Evolutionary conservation across 2,329 filamentous ascomycete genomes (phyloP).

Genomic region (Delphinella strobiligena): DNA sequence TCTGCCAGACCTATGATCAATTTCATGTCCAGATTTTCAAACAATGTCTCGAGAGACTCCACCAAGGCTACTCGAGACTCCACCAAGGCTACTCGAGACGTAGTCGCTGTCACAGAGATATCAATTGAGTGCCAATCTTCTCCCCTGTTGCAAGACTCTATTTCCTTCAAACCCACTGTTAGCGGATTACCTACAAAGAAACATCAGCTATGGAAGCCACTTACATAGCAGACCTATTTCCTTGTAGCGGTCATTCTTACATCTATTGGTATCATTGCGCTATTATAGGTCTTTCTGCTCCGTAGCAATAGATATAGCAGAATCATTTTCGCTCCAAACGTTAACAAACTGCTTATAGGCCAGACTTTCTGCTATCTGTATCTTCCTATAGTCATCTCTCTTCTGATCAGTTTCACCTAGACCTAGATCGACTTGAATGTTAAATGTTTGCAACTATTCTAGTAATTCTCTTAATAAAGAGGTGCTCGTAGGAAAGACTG

Average conservation of each 20-base stretch:
- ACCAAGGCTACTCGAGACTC: too few relatives aligned
- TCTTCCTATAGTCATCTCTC: slow-evolving; percentile 41
- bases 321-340: slow-evolving; percentile 24
- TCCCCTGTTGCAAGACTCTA: background rate
- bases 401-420: slow-evolving; percentile 46
- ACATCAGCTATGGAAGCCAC: slow-evolving; percentile 1
- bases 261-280: slow-evolving; percentile 26
- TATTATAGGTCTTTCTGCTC: slow-evolving; percentile 34
- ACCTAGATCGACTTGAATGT: slow-evolving; percentile 48
- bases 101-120: too few relatives aligned
- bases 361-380: slow-evolving; percentile 36
- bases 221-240: slow-evolving; percentile 3
- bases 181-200: background rate
- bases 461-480: slow-evolving; percentile 38
- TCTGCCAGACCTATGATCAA: too few relatives aligned
- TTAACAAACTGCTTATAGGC: slow-evolving; percentile 25
- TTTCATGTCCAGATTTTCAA: too few relatives aligned
- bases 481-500: slow-evolving; percentile 34
- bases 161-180: background rate
- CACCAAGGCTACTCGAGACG: too few relatives aligned
- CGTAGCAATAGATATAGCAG: slow-evolving; percentile 32
- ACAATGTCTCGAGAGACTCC: too few relatives aligned
- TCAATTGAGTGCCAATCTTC: too few relatives aligned
- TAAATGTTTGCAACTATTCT: slow-evolving; percentile 48
- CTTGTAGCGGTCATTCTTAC: slow-evolving; percentile 14